Base-by-base conservation (phyloP, 2,329 filamentous ascomycete species). In the Xylariaceae sp. region DNA sequence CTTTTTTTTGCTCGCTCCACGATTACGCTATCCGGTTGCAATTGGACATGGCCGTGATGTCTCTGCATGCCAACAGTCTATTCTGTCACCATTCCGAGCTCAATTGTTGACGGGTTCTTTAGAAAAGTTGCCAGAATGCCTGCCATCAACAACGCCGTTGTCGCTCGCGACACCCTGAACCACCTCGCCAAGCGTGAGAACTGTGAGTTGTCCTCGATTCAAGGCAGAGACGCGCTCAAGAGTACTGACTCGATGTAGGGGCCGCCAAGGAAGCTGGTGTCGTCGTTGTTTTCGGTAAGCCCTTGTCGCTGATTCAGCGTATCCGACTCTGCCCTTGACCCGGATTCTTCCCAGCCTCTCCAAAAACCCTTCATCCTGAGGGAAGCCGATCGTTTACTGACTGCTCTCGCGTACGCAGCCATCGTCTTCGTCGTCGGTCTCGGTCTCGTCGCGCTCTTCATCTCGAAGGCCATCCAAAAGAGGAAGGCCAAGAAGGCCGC, bases 401-500 rank as follows among this genome's bases (percentile, higher is more conserved):
- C 43, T 32, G 34, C 33, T 18, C 23, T 42, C 19, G 25, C 35
- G 31, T 47, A 43, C 42, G n/a, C n/a, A n/a, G n/a, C n/a, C 29
- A 57, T 57, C 29, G 55, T 57, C 31, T 56, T 56, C 46, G 35
- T 55, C 18, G 55, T 57, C 31, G 55, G 39, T 36, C 33, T 45
- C 35, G 53, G 52, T 44, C 38, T 57, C 14, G 30, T 56, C 17
- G 33, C 33, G 34, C 40, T 57, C 14, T 57, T 44, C 43, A 52
- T 57, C 46, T 50, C 48, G 26, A 52, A 50, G 46, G 25, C 30
- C 26, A 6, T 56, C 31, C 38, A 47, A 21, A 49, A 45, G 43
- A 45, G 50, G 42, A 50, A 46, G 36, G 51, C 52, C 22, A 45
- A 43, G 37, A 55, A 53, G 46, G 42, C 44, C 17, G 35, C 43